Evolutionary conservation across 106 monocot genomes (phyloP), one percentile per base, ranked within the genome.

Genomic region (Amphibolis antarctica): DNA sequence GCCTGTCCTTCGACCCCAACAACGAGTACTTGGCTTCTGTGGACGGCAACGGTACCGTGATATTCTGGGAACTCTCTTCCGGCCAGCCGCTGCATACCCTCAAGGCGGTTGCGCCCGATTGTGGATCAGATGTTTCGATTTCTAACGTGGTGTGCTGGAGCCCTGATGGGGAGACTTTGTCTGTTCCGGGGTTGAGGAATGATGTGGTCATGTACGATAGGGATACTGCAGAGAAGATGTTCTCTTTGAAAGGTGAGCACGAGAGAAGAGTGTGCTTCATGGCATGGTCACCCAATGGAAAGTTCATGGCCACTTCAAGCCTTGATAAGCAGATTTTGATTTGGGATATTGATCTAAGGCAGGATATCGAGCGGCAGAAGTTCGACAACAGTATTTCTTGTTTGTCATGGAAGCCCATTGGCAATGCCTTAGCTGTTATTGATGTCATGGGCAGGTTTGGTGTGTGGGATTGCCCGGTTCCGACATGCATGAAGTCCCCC

Each of bases 221-320:
- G 68, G 90, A 85, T 54, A 91, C 98, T 0, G 79, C 84, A 24
- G 98, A 91, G 63, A 91, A 91, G 45, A 49, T 98, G 65, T 88
- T 77, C 66, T 75, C 90, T 14, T 59, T 98, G 60, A 91, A 82
- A 79, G 98, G 98, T 22, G 98, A 85, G 19, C 98, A 98, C 75
- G 87, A 88, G 57, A 70, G 69, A 44, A 20, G 73, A 62, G 70
- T 98, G 25, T 91, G 98, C 60, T 82, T 69, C 31, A 58, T 91
- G 5, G 74, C 91, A n/a, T 98, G 98, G 98, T 98, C 98, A 50
- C 87, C 91, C 4, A 98, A 91, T 73, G 98, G 98, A 49, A 98
- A 88, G 36, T 98, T 91, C 46, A 77, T 98, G 28, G 98, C 86
- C 0, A 91, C 91, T 59, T 76, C 90, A 31, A 78, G 83, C 18